Evolutionary conservation across 2,329 filamentous ascomycete species (phyloP).

Genomic region (Chaetomium strumarium): DNA sequence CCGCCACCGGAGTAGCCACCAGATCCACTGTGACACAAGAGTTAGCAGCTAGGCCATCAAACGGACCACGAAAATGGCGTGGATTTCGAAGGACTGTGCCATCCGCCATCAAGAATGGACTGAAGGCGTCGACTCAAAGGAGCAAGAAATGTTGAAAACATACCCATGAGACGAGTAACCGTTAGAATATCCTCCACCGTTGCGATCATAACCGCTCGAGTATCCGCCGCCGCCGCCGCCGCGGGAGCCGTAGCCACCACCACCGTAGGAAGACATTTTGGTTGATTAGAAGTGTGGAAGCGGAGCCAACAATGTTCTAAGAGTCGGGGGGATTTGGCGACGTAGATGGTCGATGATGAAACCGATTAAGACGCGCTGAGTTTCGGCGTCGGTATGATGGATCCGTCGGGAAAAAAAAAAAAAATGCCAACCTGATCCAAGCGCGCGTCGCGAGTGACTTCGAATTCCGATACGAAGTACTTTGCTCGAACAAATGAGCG

Average conservation of each 20-base stretch:
- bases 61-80: not conserved
- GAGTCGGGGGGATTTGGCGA: not conserved
- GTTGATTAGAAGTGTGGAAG: not conserved
- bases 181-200: constrained; percentile 31
- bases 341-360: not conserved
- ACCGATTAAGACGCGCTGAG: constrained; percentile 4
- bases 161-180: constrained; percentile 23
- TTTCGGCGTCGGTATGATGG: not conserved
- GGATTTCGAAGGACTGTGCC: not conserved
- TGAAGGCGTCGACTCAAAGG: not conserved
- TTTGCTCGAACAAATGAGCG: constrained; percentile 20
- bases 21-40: constrained; percentile 36
- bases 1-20: constrained; percentile 35
- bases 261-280: constrained; percentile 25
- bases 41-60: constrained; percentile 14
- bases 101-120: not conserved
- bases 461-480: not conserved
- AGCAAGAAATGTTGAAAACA: constrained; percentile 3
- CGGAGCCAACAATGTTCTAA: not conserved
- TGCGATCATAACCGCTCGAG: constrained; percentile 44
- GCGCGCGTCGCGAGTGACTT: constrained; percentile 5
- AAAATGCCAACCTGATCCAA: not conserved
- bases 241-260: constrained; percentile 35
- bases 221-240: constrained; percentile 40
- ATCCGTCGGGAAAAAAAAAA: not conserved